Evolutionary conservation across 2,329 filamentous ascomycete genomes (phyloP).

Genomic region (Fusarium camptoceras): DNA sequence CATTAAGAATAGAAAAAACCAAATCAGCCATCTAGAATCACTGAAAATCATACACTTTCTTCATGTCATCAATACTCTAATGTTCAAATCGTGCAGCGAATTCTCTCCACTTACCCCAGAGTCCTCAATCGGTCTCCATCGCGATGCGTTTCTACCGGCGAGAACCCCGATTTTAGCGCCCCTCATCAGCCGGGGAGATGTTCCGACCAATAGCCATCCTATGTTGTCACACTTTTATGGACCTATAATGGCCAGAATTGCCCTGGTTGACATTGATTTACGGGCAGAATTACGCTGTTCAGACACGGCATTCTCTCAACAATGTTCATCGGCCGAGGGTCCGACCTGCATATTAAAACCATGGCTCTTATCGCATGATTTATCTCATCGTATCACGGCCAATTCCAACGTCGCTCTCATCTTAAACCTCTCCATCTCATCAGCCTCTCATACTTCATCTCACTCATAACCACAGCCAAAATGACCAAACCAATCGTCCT

Average conservation of each 20-base stretch:
- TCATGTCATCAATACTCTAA: background rate
- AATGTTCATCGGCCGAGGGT: slow-evolving; percentile 31
- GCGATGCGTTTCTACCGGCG: background rate
- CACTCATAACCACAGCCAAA: background rate
- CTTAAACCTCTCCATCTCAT: background rate
- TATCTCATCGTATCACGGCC: background rate
- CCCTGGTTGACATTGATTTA: background rate
- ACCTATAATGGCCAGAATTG: background rate
- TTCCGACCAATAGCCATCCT: slow-evolving; percentile 3
- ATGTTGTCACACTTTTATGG: background rate
- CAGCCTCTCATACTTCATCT: background rate
- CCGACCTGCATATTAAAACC: slow-evolving; percentile 21
- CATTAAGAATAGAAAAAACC: fast-evolving
- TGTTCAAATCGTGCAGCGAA: background rate
- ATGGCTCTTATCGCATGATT: slow-evolving; percentile 3
- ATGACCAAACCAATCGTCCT: slow-evolving; percentile 46
- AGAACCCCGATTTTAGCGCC: slow-evolving; percentile 17
- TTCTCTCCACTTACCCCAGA: slow-evolving; percentile 3
- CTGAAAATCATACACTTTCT: background rate
- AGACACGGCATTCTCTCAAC: slow-evolving; percentile 33
- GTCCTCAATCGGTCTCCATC: background rate
- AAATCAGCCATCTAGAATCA: background rate
- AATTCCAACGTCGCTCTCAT: background rate
- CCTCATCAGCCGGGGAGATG: background rate
- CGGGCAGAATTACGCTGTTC: slow-evolving; percentile 21